Conservation (phyloP, 371 early-diverging fungal species). For the Lichtheimia ornata region DNA sequence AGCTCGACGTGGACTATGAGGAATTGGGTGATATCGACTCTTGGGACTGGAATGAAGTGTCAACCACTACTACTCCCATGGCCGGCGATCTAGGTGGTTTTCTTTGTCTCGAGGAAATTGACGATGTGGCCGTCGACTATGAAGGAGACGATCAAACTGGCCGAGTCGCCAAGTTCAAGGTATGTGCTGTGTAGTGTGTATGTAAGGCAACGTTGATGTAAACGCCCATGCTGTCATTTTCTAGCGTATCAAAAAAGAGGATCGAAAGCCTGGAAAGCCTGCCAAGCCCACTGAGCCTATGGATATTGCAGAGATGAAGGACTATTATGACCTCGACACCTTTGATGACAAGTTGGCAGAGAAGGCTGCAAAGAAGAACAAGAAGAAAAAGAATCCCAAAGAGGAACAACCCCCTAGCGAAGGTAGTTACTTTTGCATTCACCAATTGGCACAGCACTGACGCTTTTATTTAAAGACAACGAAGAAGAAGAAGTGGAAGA, state of each 20-base stretch:
- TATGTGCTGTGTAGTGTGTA: constrained; percentile 15
- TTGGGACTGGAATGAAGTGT: constrained; percentile 69
- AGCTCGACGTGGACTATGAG: constrained; percentile 30
- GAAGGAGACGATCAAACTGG: constrained; percentile 65
- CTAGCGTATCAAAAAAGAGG: constrained; percentile 52
- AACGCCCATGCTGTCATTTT: neutral
- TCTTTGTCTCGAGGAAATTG: constrained; percentile 84
- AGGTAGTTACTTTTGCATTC: neutral
- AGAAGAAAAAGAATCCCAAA: constrained; percentile 24
- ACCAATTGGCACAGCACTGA: neutral
- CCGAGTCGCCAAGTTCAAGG: constrained; percentile 72
- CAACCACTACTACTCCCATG: constrained; percentile 41
- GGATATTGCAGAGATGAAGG: constrained; percentile 41
- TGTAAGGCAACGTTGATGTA: neutral
- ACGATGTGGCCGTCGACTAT: constrained; percentile 80
- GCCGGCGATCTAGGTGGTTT: constrained; percentile 79
- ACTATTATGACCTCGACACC: constrained; percentile 59
- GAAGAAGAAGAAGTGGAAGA: constrained; percentile 3
- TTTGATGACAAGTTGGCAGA: constrained; percentile 49
- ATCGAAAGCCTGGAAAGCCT: constrained; percentile 34
- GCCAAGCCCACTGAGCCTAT: constrained; percentile 54
- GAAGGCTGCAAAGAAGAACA: constrained; percentile 6
- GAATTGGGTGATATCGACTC: constrained; percentile 42
- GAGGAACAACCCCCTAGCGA: neutral
- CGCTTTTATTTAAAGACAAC: neutral